Conservation (phyloP, 2,329 filamentous ascomycete species). For the Rhinocladiella mackenziei region DNA sequence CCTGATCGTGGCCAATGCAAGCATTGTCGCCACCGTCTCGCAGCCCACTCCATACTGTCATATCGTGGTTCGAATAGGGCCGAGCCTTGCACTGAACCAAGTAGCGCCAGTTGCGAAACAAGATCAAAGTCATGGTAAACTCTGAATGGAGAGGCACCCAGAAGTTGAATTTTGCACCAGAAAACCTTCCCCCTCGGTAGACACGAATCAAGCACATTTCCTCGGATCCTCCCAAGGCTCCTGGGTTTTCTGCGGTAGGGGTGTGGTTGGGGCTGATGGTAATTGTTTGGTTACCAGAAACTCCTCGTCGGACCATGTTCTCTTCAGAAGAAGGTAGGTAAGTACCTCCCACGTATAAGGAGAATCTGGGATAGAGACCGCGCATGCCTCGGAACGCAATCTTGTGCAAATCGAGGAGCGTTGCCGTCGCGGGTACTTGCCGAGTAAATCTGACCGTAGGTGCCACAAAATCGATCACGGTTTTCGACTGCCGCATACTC, state of each 20-base stretch:
- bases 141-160: slow-evolving; percentile 29
- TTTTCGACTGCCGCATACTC: not conserved
- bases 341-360: slow-evolving; percentile 24
- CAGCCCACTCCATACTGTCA: not conserved
- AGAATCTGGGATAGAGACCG: slow-evolving; percentile 30
- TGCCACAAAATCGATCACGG: slow-evolving; percentile 12
- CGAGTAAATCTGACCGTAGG: slow-evolving; percentile 15
- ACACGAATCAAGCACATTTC: slow-evolving; percentile 22
- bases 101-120: slow-evolving; percentile 32
- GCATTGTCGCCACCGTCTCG: too few species aligned
- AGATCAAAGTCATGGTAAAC: slow-evolving; percentile 23
- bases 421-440: slow-evolving; percentile 7
- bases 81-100: not conserved
- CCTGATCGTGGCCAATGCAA: too few species aligned
- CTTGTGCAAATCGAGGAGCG: slow-evolving; percentile 28
- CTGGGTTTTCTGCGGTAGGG: not conserved
- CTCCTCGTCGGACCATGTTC: not conserved
- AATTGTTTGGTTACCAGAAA: slow-evolving; percentile 6
- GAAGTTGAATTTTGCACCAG: slow-evolving; percentile 23
- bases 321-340: slow-evolving; percentile 1
- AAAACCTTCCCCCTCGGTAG: not conserved
- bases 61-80: not conserved
- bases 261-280: slow-evolving; percentile 4
- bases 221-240: slow-evolving; percentile 2
- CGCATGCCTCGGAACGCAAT: slow-evolving; percentile 32